Conservation (phyloP, 176 grass and related monocot species). For the Triticum urartu region DNA sequence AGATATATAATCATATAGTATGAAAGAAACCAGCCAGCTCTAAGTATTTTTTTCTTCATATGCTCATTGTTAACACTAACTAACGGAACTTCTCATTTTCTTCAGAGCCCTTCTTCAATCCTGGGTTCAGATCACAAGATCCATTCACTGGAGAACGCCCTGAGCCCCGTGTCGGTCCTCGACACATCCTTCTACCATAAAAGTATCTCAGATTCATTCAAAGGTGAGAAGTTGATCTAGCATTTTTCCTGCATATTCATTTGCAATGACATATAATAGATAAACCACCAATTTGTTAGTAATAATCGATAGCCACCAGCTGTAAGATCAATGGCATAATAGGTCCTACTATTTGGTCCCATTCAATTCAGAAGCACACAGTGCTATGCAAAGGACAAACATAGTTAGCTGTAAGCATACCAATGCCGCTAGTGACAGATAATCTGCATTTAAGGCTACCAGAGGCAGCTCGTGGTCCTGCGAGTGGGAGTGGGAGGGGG, state of each 20-base stretch:
- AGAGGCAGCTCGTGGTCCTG: constrained; percentile 58
- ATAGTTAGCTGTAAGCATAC: constrained; percentile 64
- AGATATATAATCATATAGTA: background rate
- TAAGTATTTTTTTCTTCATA: background rate
- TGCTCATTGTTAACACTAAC: constrained; percentile 7
- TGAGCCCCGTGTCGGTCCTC: constrained; percentile 80
- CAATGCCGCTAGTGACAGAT: constrained; percentile 59
- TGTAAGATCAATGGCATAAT: constrained; percentile 22
- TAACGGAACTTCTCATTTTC: background rate
- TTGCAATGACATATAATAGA: background rate
- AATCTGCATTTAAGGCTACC: constrained; percentile 74
- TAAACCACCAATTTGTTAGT: background rate
- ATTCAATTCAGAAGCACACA: constrained; percentile 49
- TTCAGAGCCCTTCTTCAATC: constrained; percentile 40
- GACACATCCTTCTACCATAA: constrained; percentile 74
- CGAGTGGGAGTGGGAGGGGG: background rate
- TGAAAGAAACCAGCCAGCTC: background rate
- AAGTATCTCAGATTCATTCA: constrained; percentile 64
- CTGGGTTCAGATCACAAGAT: constrained; percentile 35
- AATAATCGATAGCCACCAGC: background rate
- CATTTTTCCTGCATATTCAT: constrained; percentile 24
- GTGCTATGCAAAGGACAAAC: constrained; percentile 60
- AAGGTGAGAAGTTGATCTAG: constrained; percentile 58
- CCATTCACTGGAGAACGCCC: constrained; percentile 45
- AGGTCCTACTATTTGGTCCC: constrained; percentile 29